Conservation (phyloP, 768 basidiomycete genomes). For the Exidia glandulosa region DNA sequence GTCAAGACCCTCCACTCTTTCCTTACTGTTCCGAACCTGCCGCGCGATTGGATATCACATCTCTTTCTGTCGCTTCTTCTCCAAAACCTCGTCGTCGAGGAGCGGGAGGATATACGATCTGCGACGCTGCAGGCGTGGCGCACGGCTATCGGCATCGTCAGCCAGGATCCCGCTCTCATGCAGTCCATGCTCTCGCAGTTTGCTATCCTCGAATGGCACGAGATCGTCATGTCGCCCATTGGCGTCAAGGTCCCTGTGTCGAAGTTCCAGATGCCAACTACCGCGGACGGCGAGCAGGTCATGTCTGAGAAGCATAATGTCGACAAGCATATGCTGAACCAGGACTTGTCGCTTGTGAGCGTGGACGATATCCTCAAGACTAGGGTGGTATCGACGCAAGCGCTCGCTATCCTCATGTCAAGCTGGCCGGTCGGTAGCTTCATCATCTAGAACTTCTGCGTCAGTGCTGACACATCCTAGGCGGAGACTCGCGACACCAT, state of each 20-base stretch:
- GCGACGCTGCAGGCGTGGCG: constrained; percentile 67
- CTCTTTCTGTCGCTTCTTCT: constrained; percentile 77
- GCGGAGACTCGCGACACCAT: constrained; percentile 43
- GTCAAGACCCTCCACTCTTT: constrained; percentile 82
- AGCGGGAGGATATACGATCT: constrained; percentile 71
- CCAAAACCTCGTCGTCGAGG: constrained; percentile 90
- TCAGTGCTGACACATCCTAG: constrained; percentile 12
- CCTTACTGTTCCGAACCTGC: constrained; percentile 63
- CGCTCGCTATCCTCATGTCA: constrained; percentile 58
- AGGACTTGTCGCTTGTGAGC: constrained; percentile 77
- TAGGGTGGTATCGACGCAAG: constrained; percentile 64
- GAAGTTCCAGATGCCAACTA: constrained; percentile 53
- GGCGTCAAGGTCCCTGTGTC: constrained; percentile 64
- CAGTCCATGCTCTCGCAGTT: constrained; percentile 45
- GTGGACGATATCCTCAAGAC: constrained; percentile 69
- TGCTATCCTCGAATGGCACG: constrained; percentile 73
- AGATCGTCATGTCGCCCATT: constrained; percentile 79
- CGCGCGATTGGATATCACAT: constrained; percentile 69
- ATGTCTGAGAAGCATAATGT: constrained; percentile 74
- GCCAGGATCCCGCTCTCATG: constrained; percentile 28
- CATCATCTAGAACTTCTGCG: not conserved
- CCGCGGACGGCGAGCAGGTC: constrained; percentile 33
- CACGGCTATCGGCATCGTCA: constrained; percentile 47
- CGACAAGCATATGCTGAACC: constrained; percentile 88
- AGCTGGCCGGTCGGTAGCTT: constrained; percentile 53